phyloP scores from a whole-genome alignment of 768 basidiomycete genomes.

The Hypholoma fasciculare region DNA sequence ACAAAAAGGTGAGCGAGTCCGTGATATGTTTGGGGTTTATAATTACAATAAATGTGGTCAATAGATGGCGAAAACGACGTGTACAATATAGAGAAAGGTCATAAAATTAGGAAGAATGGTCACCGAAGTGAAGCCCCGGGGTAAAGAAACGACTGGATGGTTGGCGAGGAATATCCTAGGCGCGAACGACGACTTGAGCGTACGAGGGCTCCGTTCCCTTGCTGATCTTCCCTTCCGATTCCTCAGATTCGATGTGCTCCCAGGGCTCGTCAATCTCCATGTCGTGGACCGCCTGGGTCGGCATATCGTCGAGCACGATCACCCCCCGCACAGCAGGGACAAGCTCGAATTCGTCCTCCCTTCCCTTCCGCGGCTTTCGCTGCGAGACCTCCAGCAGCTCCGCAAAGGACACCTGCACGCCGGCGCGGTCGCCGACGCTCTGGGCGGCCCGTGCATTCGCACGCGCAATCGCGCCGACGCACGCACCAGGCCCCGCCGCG shows the following conservation, averaged over 20 bases:
- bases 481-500: background rate
- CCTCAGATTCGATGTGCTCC: conserved; percentile 50
- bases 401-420: background rate
- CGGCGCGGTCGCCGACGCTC: background rate
- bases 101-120: background rate
- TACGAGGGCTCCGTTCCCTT: background rate
- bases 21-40: conserved; percentile 1
- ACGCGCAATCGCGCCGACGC: conserved; percentile 1
- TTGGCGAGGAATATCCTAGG: background rate
- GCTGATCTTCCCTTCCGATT: conserved; percentile 11
- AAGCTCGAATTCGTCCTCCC: conserved; percentile 56
- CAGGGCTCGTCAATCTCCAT: conserved; percentile 54
- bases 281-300: conserved; percentile 28
- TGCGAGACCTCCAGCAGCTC: conserved; percentile 12
- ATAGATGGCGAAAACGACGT: background rate
- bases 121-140: background rate
- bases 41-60: background rate
- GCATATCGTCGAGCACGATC: conserved; percentile 55
- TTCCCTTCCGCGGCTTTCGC: background rate
- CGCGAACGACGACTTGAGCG: background rate
- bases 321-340: conserved; percentile 54
- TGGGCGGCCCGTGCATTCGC: background rate
- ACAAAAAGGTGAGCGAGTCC: background rate
- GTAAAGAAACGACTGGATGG: background rate
- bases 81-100: background rate